Evolutionary conservation across 768 basidiomycete genomes (phyloP), one percentile per base, ranked within the genome.

Genomic region (Gymnopilus dilepis): DNA sequence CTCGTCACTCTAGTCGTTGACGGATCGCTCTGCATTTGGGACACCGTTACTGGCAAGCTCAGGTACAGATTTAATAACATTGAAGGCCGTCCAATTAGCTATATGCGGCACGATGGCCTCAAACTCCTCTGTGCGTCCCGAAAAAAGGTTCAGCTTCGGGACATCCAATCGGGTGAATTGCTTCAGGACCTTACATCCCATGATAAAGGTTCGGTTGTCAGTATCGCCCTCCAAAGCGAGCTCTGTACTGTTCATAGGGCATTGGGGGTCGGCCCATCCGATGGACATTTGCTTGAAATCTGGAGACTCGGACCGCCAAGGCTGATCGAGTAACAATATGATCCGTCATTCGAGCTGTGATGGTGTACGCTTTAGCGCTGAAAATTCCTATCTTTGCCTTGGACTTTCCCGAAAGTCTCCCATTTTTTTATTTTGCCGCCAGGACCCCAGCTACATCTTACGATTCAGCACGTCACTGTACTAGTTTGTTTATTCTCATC

Each of bases 1-100:
- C 85, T 96, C 59, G 93, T 96, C 58, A 94, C 93, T 30, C 94
- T 92, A 8, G 93, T 94, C 0, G 94, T 94, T n/a, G 95, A 97
- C 72, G 92, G 91, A 30, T 94, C 92, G 1, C 76, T 97, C 7
- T 86, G 92, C 15, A 83, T 96, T 33, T 96, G 95, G 95, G 88
- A 96, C 67, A 90, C 92, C 1, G 83, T 86, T 34, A 84, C 84
- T 1, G 91, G 91, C 54, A 84, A 84, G 58, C 80, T 90, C 22
- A 84, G 82, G 37, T 87, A 93, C 65, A 6, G 86, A 87, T 1
- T 82, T 96, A 30, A 85, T 86, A 4, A 91, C 88, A 1, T 34
- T 34, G 33, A 34, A 6, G 33, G 92, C 95, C 72, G 87, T 88
- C 2, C 93, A 92, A 28, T 96, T 66, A 96, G 93, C 11, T 96